Evolutionary conservation across 768 basidiomycete species (phyloP).

Genomic region (Daedaleopsis nitida): DNA sequence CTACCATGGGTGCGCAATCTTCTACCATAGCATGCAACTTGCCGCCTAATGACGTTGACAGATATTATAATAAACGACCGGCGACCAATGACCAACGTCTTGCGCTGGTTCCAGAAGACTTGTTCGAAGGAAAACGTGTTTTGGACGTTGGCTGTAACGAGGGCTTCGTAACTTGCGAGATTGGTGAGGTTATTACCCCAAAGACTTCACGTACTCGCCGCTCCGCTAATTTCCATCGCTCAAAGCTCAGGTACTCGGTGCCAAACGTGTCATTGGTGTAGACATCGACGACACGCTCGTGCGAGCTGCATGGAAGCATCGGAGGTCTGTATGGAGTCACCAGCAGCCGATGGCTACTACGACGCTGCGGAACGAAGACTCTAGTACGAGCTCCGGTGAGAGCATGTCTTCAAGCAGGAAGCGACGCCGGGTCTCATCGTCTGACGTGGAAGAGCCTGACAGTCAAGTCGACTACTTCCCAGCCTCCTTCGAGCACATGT

Average conservation of each 20-base stretch:
- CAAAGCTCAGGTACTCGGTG: conserved; percentile 65
- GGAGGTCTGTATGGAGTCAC: conserved; percentile 71
- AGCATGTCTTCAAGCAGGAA: conserved; percentile 11
- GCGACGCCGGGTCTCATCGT: not conserved
- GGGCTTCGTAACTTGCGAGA: conserved; percentile 82
- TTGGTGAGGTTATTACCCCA: conserved; percentile 50
- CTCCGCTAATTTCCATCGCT: conserved; percentile 5
- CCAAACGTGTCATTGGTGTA: conserved; percentile 74
- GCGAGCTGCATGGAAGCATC: conserved; percentile 73
- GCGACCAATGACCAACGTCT: conserved; percentile 64
- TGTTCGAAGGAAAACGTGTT: conserved; percentile 60
- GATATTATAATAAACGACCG: conserved; percentile 80
- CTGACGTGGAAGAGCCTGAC: conserved; percentile 9
- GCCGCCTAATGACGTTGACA: conserved; percentile 24
- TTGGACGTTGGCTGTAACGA: conserved; percentile 90
- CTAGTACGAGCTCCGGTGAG: not conserved
- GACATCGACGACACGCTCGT: conserved; percentile 82
- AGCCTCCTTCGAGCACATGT: conserved; percentile 70
- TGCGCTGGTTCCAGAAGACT: conserved; percentile 51
- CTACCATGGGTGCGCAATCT: conserved; percentile 58
- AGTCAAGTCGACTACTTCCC: conserved; percentile 66
- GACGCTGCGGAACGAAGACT: not conserved
- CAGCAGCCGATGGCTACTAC: conserved; percentile 44
- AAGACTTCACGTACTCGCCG: conserved; percentile 4
- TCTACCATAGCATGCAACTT: not conserved